Evolutionary conservation across 139 green algal genomes (phyloP).

Genomic region (Micromonas pusilla): DNA sequence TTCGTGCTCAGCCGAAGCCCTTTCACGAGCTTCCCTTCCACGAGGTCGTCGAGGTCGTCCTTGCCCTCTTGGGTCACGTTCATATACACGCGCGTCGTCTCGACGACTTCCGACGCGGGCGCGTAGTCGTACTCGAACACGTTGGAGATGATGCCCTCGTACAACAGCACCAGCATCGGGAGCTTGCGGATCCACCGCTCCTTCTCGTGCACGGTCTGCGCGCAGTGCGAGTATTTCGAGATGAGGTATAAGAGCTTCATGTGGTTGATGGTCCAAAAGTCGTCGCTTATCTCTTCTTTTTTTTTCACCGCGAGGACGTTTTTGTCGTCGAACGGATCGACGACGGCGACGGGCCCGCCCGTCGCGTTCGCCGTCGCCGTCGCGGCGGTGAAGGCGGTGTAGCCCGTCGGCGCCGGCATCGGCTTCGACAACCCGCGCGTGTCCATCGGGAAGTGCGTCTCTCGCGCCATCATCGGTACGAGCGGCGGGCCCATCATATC

Average conservation of each 20-base stretch:
- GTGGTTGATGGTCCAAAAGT: conserved; percentile 30
- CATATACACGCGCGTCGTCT: conserved; percentile 29
- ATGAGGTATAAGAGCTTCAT: conserved; percentile 33
- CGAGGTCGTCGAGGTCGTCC: conserved; percentile 33
- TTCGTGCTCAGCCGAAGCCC: conserved; percentile 8
- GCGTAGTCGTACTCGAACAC: conserved; percentile 38
- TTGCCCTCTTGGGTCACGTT: conserved; percentile 31
- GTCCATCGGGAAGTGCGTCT: no score
- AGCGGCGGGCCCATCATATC: no score
- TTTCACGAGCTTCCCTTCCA: conserved; percentile 22
- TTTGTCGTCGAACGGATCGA: not conserved
- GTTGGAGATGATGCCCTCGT: conserved; percentile 34
- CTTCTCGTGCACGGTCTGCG: conserved; percentile 26
- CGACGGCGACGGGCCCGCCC: not conserved
- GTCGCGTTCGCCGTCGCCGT: not conserved
- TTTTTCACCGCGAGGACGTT: not conserved
- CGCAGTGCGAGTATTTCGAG: conserved; percentile 26
- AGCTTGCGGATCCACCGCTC: conserved; percentile 33
- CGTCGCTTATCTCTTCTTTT: conserved; percentile 8
- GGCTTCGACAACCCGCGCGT: no score
- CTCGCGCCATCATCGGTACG: no score
- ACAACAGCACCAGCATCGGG: conserved; percentile 33
- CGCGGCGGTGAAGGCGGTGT: no score
- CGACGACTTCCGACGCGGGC: conserved; percentile 19
- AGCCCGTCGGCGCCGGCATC: no score